A percentile compares a stretch with the other conserved stretches of the same genome.
phyloP scores from a whole-genome alignment of 75 land plant genomes.

The Selaginella moellendorffii region DNA sequence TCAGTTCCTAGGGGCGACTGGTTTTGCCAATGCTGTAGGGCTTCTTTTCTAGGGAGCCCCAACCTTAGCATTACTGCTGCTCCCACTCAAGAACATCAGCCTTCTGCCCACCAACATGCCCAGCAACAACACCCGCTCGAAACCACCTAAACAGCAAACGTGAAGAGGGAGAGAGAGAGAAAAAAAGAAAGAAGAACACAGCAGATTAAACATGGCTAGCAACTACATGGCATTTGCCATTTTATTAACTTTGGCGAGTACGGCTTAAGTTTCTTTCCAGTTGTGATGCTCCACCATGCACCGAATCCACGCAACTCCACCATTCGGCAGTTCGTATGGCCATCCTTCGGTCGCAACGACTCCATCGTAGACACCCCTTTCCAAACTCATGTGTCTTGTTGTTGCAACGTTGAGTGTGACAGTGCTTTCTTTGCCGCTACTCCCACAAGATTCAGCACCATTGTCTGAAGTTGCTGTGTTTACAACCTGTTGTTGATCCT shows the following conservation, averaged over 20 bases:
- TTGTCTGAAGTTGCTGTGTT: neutral
- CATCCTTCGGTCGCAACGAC: neutral
- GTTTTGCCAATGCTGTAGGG: slow-evolving; percentile 34
- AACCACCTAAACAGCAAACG: too few relatives aligned
- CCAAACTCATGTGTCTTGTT: neutral
- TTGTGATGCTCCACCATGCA: neutral
- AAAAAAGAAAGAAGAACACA: too few relatives aligned
- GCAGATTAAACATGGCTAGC: too few relatives aligned
- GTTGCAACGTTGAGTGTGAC: neutral
- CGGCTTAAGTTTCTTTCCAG: too few relatives aligned
- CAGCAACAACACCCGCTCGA: too few relatives aligned
- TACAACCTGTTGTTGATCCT: neutral
- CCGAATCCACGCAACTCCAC: neutral
- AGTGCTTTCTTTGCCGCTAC: neutral
- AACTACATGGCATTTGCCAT: too few relatives aligned
- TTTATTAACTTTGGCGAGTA: too few relatives aligned
- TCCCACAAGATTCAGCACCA: neutral
- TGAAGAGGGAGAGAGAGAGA: too few relatives aligned
- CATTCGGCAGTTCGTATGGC: neutral
- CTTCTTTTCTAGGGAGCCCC: neutral
- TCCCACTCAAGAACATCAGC: neutral
- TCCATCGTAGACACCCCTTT: neutral
- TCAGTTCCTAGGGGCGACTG: slow-evolving; percentile 91
- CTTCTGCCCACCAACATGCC: neutral
- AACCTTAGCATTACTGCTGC: neutral